Evolutionary conservation across 768 basidiomycete species (phyloP).

Genomic region (Lyophyllum shimeji): DNA sequence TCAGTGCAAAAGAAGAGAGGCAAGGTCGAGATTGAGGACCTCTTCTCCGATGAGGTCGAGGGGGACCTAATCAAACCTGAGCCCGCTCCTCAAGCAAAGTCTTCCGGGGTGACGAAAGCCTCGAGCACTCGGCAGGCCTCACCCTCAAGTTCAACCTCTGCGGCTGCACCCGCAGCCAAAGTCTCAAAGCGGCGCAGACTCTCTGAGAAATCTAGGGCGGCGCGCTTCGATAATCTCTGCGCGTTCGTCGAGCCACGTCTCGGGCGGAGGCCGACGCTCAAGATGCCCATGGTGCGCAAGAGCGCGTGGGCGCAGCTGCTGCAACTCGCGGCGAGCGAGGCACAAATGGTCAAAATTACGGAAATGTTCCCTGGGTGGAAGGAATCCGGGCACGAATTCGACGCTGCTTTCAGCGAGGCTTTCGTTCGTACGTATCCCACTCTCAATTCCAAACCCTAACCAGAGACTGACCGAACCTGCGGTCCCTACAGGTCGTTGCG

Average conservation of each 20-base stretch:
- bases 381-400: slow-evolving; percentile 41
- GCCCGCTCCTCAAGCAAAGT: not conserved
- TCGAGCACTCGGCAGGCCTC: not conserved
- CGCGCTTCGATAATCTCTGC: not conserved
- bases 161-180: not conserved
- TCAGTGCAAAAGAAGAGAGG: slow-evolving; percentile 11
- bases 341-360: slow-evolving; percentile 46
- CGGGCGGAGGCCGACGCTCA: slow-evolving; percentile 35
- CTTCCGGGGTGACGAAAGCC: not conserved
- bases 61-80: slow-evolving; percentile 7
- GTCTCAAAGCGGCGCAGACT: slow-evolving; percentile 1
- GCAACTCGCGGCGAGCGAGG: slow-evolving; percentile 46
- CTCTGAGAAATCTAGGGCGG: not conserved
- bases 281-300: slow-evolving; percentile 37
- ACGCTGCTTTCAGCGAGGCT: slow-evolving; percentile 37
- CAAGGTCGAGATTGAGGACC: slow-evolving; percentile 10
- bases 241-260: slow-evolving; percentile 24
- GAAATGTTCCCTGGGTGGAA: slow-evolving; percentile 52
- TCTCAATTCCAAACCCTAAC: not conserved
- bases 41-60: slow-evolving; percentile 8
- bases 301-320: slow-evolving; percentile 52
- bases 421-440: slow-evolving; percentile 51
- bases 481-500: slow-evolving; percentile 53
- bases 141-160: not conserved
- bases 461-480: not conserved